Conservation (phyloP, 345 rosid species). For the Euphorbia peplus region DNA sequence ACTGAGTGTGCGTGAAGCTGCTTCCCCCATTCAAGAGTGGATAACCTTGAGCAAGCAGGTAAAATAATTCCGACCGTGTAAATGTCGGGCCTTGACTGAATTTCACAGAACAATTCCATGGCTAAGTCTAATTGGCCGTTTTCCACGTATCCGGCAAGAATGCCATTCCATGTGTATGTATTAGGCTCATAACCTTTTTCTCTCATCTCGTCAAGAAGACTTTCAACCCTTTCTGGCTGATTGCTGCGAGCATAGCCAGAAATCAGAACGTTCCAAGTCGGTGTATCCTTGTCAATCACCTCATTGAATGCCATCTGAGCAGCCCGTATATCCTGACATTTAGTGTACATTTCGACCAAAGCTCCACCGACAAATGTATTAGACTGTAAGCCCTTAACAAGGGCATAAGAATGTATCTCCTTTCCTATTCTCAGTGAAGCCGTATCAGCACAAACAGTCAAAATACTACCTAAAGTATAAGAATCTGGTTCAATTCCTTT, state of each 20-base stretch:
- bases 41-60: conserved; percentile 23
- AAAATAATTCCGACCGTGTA: conserved; percentile 27
- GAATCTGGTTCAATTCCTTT: conserved; percentile 42
- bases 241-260: conserved; percentile 55
- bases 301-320: conserved; percentile 59
- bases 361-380: conserved; percentile 60
- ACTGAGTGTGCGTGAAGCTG: conserved; percentile 24
- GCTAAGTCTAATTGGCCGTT: conserved; percentile 23
- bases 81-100: conserved; percentile 21
- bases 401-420: conserved; percentile 44
- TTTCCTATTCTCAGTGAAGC: conserved; percentile 40
- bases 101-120: conserved; percentile 18
- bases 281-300: conserved; percentile 32
- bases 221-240: conserved; percentile 27
- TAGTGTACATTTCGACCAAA: conserved; percentile 25
- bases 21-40: conserved; percentile 26
- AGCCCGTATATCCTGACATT: conserved; percentile 13
- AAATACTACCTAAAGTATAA: conserved; percentile 57
- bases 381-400: conserved; percentile 43
- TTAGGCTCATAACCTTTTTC: conserved; percentile 52
- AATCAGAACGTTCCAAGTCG: conserved; percentile 51
- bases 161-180: conserved; percentile 27
- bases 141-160: conserved; percentile 25
- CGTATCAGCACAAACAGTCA: conserved; percentile 52
- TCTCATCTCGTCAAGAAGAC: conserved; percentile 31